phyloP scores from a whole-genome alignment of 2,329 filamentous ascomycete genomes.

The Bisporella sp. region DNA sequence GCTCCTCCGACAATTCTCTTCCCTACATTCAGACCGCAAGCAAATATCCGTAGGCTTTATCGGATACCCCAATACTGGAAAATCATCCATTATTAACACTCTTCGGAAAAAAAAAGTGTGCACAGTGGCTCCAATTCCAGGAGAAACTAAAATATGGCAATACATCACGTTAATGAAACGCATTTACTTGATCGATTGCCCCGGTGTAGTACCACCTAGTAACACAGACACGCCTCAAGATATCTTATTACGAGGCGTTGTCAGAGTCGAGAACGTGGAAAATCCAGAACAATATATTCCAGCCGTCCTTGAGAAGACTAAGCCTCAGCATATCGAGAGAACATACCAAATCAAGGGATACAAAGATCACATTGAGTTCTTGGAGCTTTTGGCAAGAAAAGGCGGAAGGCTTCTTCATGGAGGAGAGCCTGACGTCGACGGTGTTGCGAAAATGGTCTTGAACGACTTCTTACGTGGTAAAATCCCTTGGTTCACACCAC shows the following conservation, averaged over 20 bases:
- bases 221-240: slow-evolving; percentile 78
- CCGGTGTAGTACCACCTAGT: slow-evolving; percentile 89
- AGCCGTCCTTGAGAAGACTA: slow-evolving; percentile 71
- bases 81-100: slow-evolving; percentile 96
- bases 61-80: slow-evolving; percentile 88
- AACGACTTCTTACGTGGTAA: slow-evolving; percentile 95
- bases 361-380: slow-evolving; percentile 69
- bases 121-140: slow-evolving; percentile 88
- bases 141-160: slow-evolving; percentile 97
- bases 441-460: slow-evolving; percentile 92
- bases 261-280: slow-evolving; percentile 91
- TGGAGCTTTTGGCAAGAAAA: slow-evolving; percentile 83
- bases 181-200: slow-evolving; percentile 93
- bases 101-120: slow-evolving; percentile 91
- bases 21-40: slow-evolving; percentile 82
- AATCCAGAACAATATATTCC: slow-evolving; percentile 95
- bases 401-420: slow-evolving; percentile 79
- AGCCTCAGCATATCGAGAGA: slow-evolving; percentile 80
- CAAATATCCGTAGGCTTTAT: slow-evolving; percentile 79
- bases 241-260: slow-evolving; percentile 82
- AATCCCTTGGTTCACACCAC: slow-evolving; percentile 91
- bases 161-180: slow-evolving; percentile 94
- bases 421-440: slow-evolving; percentile 91
- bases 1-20: slow-evolving; percentile 86
- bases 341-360: slow-evolving; percentile 86